Evolutionary conservation across 1,139 yeast genomes (phyloP).

Genomic region (Yarrowia galli): DNA sequence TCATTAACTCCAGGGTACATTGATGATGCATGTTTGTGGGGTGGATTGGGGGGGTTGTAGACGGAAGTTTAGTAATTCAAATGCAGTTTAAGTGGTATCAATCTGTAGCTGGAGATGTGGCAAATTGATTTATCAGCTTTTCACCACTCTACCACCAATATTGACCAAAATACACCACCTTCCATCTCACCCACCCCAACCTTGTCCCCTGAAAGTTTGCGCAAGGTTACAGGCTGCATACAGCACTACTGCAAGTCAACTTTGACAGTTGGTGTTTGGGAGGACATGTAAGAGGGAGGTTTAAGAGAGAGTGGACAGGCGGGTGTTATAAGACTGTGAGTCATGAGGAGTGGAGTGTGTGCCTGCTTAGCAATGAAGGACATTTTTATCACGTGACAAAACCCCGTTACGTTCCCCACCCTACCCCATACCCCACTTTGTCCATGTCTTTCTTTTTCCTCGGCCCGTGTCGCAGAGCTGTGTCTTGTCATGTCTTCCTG

Average conservation of each 20-base stretch:
- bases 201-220: conserved; percentile 23
- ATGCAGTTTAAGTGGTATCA: background rate
- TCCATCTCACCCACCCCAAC: background rate
- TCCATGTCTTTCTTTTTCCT: background rate
- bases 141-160: background rate
- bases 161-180: too few relatives aligned
- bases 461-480: conserved; percentile 8
- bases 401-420: too few relatives aligned
- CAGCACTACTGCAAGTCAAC: too few relatives aligned
- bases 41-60: background rate
- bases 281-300: too few relatives aligned
- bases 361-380: background rate
- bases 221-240: conserved; percentile 2
- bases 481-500: too few relatives aligned
- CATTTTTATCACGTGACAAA: background rate
- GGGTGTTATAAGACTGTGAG: too few relatives aligned
- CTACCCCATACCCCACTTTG: background rate
- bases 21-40: conserved; percentile 4
- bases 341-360: too few relatives aligned
- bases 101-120: background rate
- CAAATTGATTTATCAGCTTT: background rate
- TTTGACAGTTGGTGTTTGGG: too few relatives aligned
- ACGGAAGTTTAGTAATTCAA: too few relatives aligned
- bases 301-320: too few relatives aligned
- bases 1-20: background rate